Base-by-base conservation (phyloP, 768 basidiomycete genomes). In the Suillus decipiens region DNA sequence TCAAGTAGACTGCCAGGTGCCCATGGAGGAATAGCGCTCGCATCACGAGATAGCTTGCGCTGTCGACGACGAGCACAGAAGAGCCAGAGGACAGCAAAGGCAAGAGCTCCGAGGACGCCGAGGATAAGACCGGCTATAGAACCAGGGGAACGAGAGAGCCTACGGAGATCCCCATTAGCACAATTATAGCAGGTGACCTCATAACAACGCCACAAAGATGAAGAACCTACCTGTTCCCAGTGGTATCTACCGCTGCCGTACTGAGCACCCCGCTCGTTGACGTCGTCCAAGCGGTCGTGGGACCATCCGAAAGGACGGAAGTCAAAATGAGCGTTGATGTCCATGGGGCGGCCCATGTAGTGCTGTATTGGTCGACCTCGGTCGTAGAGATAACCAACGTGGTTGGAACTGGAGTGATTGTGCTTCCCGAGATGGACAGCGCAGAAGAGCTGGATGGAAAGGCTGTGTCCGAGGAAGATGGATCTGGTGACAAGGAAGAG, bases 61-160 rank as follows among this genome's bases (percentile, higher is more conserved):
- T 69, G 71, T 33, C 75, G 73, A 59, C 70, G 69, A 33, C 72
- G 70, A 47, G 75, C 73, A n/a, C 74, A 75, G 43, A 73, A 72
- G 19, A 76, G 67, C 75, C 73, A 76, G 4, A 75, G 65, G 42
- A 48, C 60, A 3, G 69, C 64, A 47, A 75, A 75, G 15, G 70
- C 70, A 56, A 73, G 19, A 3, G 69, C 64, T 33, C 73, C 74
- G 5, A 68, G 54, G 17, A 73, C 59, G 24, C 75, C 75, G 15
- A 75, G 63, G 2, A 68, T 65, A 14, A 75, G 61, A 7, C 58
- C 75, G 8, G 61, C 64, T 4, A 76, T 64, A 17, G 69, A 55
- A 33, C 73, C 70, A 2, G 75, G 69, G 12, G 71, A 73, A 37
- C 63, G 63, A 31, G 51, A 45, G n/a, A 61, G 22, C 55, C 55